A percentile compares a stretch with the other conserved stretches of the same genome.
These are phyloP conservation scores for Suillus subalutaceus DNA, from an alignment of 768 basidiomycete species.

Conservation along the genomic window DNA sequence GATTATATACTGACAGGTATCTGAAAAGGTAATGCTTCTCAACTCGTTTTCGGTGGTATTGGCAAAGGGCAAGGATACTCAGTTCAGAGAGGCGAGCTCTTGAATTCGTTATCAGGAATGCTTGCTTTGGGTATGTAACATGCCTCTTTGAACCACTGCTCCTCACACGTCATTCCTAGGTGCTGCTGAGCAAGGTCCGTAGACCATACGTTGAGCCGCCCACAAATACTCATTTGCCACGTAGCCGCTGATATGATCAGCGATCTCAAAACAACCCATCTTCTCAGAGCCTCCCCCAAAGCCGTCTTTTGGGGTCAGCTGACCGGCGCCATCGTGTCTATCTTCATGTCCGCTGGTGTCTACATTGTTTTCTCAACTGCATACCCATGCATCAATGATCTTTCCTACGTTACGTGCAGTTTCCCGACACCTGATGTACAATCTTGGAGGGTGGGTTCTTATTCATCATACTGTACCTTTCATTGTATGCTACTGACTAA, in stretches of 20 bases:
- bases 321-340: conserved; percentile 57
- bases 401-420: conserved; percentile 19
- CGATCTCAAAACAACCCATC: conserved; percentile 71
- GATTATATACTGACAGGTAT: neutral
- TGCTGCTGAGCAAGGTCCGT: conserved; percentile 26
- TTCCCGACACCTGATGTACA: conserved; percentile 30
- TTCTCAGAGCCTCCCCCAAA: conserved; percentile 62
- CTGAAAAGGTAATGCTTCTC: conserved; percentile 46
- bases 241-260: conserved; percentile 63
- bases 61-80: conserved; percentile 45
- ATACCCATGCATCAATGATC: conserved; percentile 54
- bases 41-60: conserved; percentile 67
- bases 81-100: conserved; percentile 18
- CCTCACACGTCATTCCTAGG: conserved; percentile 12
- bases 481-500: neutral
- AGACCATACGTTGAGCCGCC: neutral
- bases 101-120: conserved; percentile 30
- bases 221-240: neutral
- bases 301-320: conserved; percentile 67
- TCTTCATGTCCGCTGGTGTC: conserved; percentile 60
- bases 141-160: neutral
- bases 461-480: neutral
- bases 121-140: conserved; percentile 22
- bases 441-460: conserved; percentile 23
- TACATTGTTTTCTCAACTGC: conserved; percentile 67